Conservation (phyloP, 331 rosid genomes). For the Malus hybrid region DNA sequence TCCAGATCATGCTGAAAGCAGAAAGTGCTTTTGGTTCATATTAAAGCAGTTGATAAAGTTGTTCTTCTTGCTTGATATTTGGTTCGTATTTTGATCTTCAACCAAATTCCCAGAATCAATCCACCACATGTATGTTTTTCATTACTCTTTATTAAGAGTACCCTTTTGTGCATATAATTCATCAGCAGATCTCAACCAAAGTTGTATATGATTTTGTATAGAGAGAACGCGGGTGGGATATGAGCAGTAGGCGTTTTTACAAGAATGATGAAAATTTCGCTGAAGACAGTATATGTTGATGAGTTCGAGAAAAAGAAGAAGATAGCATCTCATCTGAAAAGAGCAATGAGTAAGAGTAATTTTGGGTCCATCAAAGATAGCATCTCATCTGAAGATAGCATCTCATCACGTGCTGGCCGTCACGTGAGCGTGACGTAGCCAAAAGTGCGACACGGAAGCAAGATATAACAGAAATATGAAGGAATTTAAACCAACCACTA, state of each 20-base stretch:
- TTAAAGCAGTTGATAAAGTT: neutral
- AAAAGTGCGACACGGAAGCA: too few species aligned
- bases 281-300: constrained; percentile 9
- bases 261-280: constrained; percentile 20
- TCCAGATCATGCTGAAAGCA: too few species aligned
- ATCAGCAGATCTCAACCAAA: neutral
- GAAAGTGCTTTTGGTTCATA: too few species aligned
- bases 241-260: constrained; percentile 29
- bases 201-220: constrained; percentile 2
- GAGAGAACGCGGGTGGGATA: constrained; percentile 24
- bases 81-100: neutral
- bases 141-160: neutral
- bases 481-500: too few species aligned
- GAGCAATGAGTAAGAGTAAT: constrained; percentile 41
- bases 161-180: neutral
- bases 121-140: neutral
- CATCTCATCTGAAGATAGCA: too few species aligned
- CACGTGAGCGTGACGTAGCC: too few species aligned
- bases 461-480: too few species aligned
- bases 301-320: constrained; percentile 24
- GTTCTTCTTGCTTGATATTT: neutral
- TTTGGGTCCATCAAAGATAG: constrained; percentile 40
- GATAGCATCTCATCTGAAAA: constrained; percentile 7
- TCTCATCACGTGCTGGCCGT: too few species aligned
- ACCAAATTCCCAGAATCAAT: neutral